Evolutionary conservation across 805 yeast genomes (phyloP).

Genomic region (Maudiozyma barnettii): DNA sequence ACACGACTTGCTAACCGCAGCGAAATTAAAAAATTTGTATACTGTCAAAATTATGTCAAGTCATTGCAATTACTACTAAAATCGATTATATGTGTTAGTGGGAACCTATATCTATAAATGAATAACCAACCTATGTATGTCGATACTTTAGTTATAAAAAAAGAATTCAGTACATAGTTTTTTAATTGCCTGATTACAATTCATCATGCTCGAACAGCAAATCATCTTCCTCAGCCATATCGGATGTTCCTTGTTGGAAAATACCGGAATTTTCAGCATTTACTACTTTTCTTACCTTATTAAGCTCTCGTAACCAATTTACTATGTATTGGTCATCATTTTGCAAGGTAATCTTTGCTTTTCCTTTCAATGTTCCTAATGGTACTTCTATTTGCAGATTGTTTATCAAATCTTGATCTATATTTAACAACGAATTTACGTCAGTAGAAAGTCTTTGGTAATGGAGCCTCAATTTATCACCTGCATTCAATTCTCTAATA

Average conservation of each 20-base stretch:
- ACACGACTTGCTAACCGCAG: too few species aligned
- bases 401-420: constrained; percentile 93
- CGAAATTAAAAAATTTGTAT: too few species aligned
- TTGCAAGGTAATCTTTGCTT: not conserved
- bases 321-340: not conserved
- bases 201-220: too few species aligned
- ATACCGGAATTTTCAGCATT: not conserved
- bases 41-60: too few species aligned
- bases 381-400: constrained; percentile 55
- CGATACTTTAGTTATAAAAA: too few species aligned
- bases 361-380: constrained; percentile 5
- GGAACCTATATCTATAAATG: too few species aligned
- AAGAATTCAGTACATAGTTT: too few species aligned
- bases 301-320: not conserved
- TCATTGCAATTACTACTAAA: too few species aligned
- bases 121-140: too few species aligned
- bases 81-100: too few species aligned
- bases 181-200: too few species aligned
- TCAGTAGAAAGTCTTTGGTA: constrained; percentile 77
- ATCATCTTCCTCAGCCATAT: not conserved
- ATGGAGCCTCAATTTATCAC: constrained; percentile 72
- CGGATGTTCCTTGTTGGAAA: not conserved
- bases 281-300: not conserved
- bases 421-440: constrained; percentile 65
- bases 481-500: constrained; percentile 61